phyloP scores from a whole-genome alignment of 805 yeast genomes.

The Ogataea pilisensis region DNA sequence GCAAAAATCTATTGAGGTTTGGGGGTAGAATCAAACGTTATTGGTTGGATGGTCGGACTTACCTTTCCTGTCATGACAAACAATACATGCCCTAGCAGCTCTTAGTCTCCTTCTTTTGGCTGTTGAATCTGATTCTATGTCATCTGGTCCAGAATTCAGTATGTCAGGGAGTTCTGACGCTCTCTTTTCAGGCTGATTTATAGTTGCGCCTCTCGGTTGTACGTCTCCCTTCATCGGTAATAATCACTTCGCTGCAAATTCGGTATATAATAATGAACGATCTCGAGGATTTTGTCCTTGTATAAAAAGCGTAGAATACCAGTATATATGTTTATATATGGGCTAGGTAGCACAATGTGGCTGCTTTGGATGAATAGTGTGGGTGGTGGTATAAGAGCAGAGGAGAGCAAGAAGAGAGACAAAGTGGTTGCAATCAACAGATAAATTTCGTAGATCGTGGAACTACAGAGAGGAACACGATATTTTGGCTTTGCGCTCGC shows the following conservation, averaged over 20 bases:
- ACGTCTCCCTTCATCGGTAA: not conserved
- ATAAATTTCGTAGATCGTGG: too few species aligned
- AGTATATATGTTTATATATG: too few species aligned
- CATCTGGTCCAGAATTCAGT: not conserved
- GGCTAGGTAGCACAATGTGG: too few species aligned
- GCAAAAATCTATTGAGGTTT: not conserved
- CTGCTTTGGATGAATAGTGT: too few species aligned
- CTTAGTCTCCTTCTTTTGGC: slow-evolving; percentile 43
- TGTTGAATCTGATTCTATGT: slow-evolving; percentile 1
- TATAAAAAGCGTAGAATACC: too few species aligned
- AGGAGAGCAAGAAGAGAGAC: too few species aligned
- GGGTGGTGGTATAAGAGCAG: too few species aligned
- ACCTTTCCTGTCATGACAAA: slow-evolving; percentile 68
- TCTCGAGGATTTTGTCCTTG: too few species aligned
- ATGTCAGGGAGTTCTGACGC: not conserved
- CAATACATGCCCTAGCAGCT: slow-evolving; percentile 67
- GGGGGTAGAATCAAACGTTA: not conserved
- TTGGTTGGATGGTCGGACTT: not conserved
- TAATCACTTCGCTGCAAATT: not conserved
- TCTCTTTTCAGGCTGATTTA: not conserved
- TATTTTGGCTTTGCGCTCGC: too few species aligned
- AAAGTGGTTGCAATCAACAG: too few species aligned
- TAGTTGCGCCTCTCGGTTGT: not conserved
- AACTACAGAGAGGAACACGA: too few species aligned
- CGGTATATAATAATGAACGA: too few species aligned